Evolutionary conservation across 306 rosid species (phyloP).

Genomic region (Sicyos baderoa): DNA sequence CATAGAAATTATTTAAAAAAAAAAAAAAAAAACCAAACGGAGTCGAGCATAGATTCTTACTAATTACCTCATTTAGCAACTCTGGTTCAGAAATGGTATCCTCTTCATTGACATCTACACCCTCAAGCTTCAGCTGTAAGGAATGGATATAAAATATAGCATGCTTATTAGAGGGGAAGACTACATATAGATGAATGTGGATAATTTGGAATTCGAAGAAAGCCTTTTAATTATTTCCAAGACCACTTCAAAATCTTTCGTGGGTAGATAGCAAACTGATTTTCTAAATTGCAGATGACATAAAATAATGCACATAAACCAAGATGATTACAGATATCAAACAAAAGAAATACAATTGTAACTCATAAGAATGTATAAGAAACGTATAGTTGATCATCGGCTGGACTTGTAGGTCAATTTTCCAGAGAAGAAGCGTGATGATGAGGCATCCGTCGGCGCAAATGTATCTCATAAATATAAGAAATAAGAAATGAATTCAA

Average conservation of each 20-base stretch:
- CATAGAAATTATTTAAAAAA: neutral
- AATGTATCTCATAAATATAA: neutral
- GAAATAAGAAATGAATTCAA: neutral
- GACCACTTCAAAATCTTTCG: neutral
- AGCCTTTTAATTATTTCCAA: neutral
- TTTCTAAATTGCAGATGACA: slow-evolving; percentile 1
- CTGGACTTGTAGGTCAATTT: too few species aligned
- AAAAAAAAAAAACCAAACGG: neutral
- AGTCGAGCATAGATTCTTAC: neutral
- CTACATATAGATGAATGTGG: neutral
- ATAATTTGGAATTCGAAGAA: neutral
- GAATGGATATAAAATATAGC: slow-evolving; percentile 12
- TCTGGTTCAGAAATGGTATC: slow-evolving; percentile 70
- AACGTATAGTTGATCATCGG: too few species aligned
- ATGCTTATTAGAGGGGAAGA: slow-evolving; percentile 13
- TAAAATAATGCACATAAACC: neutral
- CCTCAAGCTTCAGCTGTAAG: slow-evolving; percentile 66
- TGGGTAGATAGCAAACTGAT: neutral
- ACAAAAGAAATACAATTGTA: neutral
- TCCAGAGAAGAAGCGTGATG: too few species aligned
- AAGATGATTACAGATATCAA: neutral
- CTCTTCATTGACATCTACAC: slow-evolving; percentile 72
- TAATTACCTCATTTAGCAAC: slow-evolving; percentile 65
- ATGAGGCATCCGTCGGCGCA: too few species aligned
- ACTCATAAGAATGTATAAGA: neutral